Evolutionary conservation across 768 basidiomycete genomes (phyloP), one percentile per base, ranked within the genome.

Genomic region (Sporobolomyces pararoseus): DNA sequence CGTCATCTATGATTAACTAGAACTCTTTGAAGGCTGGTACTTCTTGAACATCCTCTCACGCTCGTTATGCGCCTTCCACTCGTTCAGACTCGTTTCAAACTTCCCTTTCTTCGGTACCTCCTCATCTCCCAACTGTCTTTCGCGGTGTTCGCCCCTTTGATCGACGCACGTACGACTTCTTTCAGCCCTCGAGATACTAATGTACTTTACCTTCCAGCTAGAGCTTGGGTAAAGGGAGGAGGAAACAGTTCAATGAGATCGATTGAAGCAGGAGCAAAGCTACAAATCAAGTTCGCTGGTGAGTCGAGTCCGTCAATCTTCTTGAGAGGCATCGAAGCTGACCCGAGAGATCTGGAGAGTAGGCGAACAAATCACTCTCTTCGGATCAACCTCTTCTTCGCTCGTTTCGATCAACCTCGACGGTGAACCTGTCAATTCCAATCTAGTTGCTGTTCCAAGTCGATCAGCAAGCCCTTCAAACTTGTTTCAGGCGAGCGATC

Each of bases 341-440:
- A n/a, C n/a, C n/a, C n/a, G 17, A 25, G 12, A 7, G 25, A 25
- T n/a, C n/a, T 51, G 13, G 50, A 51, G 25, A 29, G 25, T 63
- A 70, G 68, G 68, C 63, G 63, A 70, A 46, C 68, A 70, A 44
- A 34, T 70, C 17, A 47, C 42, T 12, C n/a, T 70, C 2, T 70
- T 37, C 58, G 68, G 68, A 12, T 35, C 44, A n/a, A 34, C 59
- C 16, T 4, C 32, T 3, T 19, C 37, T 10, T 21, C 64, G 5
- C 23, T 42, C 29, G 5, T 27, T 29, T 65, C 42, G 19, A 27
- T 23, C 32, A 34, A 49, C 25, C 42, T 46, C 34, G 34, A 29
- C 16, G 37, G 2, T 21, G 2, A 9, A 5, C 16, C n/a, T 2
- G 17, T 31, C 27, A 4, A 12, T 47, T 47, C 46, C 25, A 35